Percentiles rank a stretch among this genome's conserved stretches.
phyloP scores from a whole-genome alignment of 192 early-diverging fungal genomes.

The Rhizoclosmatium sp. region DNA sequence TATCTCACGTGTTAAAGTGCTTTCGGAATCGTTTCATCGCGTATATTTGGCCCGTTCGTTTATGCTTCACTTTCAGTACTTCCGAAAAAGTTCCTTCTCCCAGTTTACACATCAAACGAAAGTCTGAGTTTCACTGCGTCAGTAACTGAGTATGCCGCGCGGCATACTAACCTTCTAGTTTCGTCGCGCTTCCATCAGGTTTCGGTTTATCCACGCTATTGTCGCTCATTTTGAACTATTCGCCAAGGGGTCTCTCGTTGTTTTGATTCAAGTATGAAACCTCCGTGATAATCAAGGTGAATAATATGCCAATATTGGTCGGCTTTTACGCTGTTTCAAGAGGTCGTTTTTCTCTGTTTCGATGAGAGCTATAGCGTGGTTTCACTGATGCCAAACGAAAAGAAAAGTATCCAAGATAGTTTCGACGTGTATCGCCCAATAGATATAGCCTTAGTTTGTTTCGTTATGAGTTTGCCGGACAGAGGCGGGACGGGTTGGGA shows the following conservation, averaged over 20 bases:
- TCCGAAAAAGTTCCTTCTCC: slow-evolving; percentile 75
- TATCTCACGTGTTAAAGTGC: slow-evolving; percentile 59
- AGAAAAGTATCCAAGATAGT: no score
- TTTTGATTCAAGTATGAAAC: not conserved
- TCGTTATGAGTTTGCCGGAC: no score
- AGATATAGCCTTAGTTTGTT: no score
- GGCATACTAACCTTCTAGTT: slow-evolving; percentile 22
- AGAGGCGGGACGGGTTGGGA: no score
- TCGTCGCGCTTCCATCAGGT: slow-evolving; percentile 18
- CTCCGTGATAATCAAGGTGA: no score
- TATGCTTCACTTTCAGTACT: slow-evolving; percentile 70
- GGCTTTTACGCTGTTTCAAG: no score
- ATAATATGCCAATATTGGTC: no score
- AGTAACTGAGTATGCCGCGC: not conserved
- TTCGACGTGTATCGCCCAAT: no score
- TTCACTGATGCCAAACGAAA: no score
- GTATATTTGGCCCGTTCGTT: slow-evolving; percentile 60
- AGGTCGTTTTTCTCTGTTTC: no score
- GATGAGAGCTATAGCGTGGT: no score
- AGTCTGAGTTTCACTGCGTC: slow-evolving; percentile 46
- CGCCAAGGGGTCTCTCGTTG: not conserved
- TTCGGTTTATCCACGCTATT: not conserved
- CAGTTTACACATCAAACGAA: slow-evolving; percentile 63
- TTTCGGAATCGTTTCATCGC: slow-evolving; percentile 74
- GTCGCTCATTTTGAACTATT: not conserved